These are phyloP conservation scores for Trifolium dubium DNA, from an alignment of 306 rosid genomes.

Conservation along the genomic window DNA sequence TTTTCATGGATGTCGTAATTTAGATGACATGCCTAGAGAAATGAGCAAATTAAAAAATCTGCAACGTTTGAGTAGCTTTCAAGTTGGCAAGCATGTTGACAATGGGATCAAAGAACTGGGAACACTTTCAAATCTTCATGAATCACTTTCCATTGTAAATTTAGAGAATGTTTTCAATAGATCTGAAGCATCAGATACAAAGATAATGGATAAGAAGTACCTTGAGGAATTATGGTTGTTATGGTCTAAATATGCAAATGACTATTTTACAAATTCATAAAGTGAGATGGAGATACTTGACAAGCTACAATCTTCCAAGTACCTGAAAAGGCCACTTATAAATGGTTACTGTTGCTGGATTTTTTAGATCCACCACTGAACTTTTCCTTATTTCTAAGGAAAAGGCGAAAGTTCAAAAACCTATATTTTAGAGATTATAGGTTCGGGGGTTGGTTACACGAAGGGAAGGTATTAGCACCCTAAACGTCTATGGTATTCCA, in stretches of 20 bases:
- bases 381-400: too few relatives aligned
- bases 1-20: too few relatives aligned
- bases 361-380: too few relatives aligned
- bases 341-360: too few relatives aligned
- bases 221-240: background rate
- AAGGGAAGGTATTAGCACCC: too few relatives aligned
- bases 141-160: background rate
- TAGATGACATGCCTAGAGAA: background rate
- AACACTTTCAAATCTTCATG: conserved; percentile 17
- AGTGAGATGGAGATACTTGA: background rate
- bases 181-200: background rate
- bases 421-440: too few relatives aligned
- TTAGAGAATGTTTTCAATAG: conserved; percentile 13
- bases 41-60: background rate
- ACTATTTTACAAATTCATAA: background rate
- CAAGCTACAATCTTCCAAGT: background rate
- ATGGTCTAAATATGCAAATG: background rate
- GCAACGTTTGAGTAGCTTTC: background rate
- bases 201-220: background rate
- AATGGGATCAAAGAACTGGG: background rate
- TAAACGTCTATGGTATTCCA: too few relatives aligned
- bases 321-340: too few relatives aligned
- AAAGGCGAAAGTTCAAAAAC: too few relatives aligned
- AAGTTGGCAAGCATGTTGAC: background rate
- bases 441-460: too few relatives aligned